Evolutionary conservation across 768 basidiomycete genomes (phyloP).

Genomic region (Sistotremastrum niveocremeum): DNA sequence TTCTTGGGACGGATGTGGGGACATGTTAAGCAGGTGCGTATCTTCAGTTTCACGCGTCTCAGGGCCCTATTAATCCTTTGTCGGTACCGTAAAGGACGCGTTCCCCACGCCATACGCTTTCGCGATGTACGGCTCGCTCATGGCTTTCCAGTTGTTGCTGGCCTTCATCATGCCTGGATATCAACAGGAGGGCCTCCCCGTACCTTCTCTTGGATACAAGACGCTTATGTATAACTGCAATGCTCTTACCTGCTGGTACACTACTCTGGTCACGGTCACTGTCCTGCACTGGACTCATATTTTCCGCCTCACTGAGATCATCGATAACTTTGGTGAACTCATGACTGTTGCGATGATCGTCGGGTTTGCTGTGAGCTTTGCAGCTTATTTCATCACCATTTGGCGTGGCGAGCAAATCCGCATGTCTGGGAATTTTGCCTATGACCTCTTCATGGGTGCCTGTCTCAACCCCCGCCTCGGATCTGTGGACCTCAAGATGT

Average conservation of each 20-base stretch:
- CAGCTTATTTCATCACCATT: constrained; percentile 70
- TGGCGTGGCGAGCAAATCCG: constrained; percentile 69
- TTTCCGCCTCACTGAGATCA: constrained; percentile 88
- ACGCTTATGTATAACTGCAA: constrained; percentile 96
- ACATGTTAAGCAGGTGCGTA: constrained; percentile 64
- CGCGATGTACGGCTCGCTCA: constrained; percentile 81
- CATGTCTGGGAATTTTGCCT: constrained; percentile 91
- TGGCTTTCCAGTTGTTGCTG: constrained; percentile 79
- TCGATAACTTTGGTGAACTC: constrained; percentile 90
- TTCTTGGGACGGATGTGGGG: constrained; percentile 74
- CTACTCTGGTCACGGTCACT: constrained; percentile 62
- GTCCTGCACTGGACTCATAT: constrained; percentile 64
- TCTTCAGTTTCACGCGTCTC: not conserved
- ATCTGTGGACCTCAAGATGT: constrained; percentile 93
- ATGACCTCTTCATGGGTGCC: constrained; percentile 96
- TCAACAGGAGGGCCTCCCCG: constrained; percentile 88
- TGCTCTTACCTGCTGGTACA: constrained; percentile 73
- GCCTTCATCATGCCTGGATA: constrained; percentile 88
- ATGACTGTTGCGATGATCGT: constrained; percentile 94
- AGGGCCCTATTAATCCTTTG: not conserved
- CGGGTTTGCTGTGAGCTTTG: constrained; percentile 69
- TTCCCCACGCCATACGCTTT: constrained; percentile 80
- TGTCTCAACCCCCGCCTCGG: constrained; percentile 88
- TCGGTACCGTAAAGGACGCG: constrained; percentile 52
- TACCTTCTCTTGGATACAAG: constrained; percentile 87